Evolutionary conservation across 306 rosid genomes (phyloP), one percentile per base, ranked within the genome.

Genomic region (Abrus precatorius): DNA sequence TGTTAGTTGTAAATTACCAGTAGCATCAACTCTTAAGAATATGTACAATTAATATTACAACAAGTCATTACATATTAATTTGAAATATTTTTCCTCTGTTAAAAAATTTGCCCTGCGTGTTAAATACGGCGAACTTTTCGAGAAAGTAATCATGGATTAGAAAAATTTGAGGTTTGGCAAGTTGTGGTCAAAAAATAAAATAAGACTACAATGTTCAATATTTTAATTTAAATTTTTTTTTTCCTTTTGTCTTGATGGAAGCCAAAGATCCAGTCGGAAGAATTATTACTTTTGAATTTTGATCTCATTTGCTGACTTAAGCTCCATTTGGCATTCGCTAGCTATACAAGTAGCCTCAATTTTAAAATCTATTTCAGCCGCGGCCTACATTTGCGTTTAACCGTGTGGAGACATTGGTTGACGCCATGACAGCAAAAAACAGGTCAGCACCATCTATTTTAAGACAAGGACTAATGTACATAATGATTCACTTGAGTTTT

Each of bases 1-100:
- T 20, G 20, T 20, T 20, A 20, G 20, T 0, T 20, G 20, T 20
- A 82, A 57, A 83, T 41, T 67, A 80, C 84, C 10, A 52, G n/a
- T 83, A 27, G 80, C 67, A 41, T 81, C 14, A 14, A 33, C 56
- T 78, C 48, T 70, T 5, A 64, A 56, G 71, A 70, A 44, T 28
- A 5, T 56, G 44, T 80, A 20, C 20, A 20, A 20, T 20, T 20
- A 20, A 70, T 14, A 72, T 57, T 40, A 36, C 7, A 49, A 63
- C 65, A 7, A 65, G 65, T 65, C 14, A 53, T 53, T 55, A 72
- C 40, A 32, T 14, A 66, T 49, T 43, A 52, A 52, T 53, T 73
- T 47, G 28, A 66, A 56, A n/a, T 48, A 47, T 29, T 61, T 64
- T 9, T 3, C 29, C 28, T 55, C 45, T 83, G 43, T 47, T 55